Evolutionary conservation across 129 eudicot genomes (phyloP), one percentile per base, ranked within the genome.

Genomic region (Dittrichia graveolens): DNA sequence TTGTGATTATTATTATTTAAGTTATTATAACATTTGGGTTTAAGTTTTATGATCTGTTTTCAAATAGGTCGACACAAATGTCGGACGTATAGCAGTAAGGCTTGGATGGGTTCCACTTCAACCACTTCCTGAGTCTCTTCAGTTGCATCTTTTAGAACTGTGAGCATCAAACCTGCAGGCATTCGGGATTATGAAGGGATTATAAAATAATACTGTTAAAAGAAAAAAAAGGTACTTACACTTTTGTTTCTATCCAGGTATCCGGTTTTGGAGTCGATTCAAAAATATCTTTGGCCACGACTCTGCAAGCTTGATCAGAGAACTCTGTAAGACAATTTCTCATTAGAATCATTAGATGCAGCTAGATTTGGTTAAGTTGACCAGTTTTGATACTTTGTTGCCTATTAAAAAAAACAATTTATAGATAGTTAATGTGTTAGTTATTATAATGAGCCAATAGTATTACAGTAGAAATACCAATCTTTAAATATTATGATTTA

Each of bases 101-200:
- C 85, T 93, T 12, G 98, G 98, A 73, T 93, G 98, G 98, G 98
- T 93, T 48, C 98, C 98, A 19, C 85, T 88, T 62, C 96, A 88
- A 76, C 95, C 96, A 59, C 77, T 89, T 77, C 92, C 92, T 0
- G 98, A 93, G 72, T 86, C 95, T 14, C 90, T 85, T 67, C 95
- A 87, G 74, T 83, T 93, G 85, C 89, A 87, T 84, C 92, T 93
- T 65, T 67, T 93, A 57, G 92, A 93, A 87, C 19, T 85, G 98
- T 92, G 75, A 85, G 95, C 75, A 14, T 39, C 43, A 73, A 41
- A 18, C 35, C 42, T 42, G 35, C 47, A 57, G 41, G 11, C 61
- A 7, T 58, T 77, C 24, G 2, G 70, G 38, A 19, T 37, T 68
- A 52, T 40, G 2, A 24, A 2, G 2, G 70, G 38, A 19, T 37